Conservation (phyloP, 495 filamentous ascomycete genomes). For the Neurospora sp. region DNA sequence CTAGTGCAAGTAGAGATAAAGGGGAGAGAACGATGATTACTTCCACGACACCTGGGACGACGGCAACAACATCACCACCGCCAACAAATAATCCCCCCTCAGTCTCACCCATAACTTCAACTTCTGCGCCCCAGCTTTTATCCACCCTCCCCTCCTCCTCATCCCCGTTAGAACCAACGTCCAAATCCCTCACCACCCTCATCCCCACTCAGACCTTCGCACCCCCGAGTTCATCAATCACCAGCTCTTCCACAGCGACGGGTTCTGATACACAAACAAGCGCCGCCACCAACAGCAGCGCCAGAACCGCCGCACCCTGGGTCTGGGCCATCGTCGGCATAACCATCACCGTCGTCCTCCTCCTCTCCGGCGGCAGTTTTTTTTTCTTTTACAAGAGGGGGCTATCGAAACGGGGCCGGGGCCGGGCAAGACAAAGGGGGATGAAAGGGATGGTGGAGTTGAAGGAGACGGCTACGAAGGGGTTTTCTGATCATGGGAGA, state of each 20-base stretch:
- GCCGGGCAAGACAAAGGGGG: background rate
- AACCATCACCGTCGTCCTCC: background rate
- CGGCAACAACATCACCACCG: background rate
- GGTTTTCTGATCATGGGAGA: background rate
- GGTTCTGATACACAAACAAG: too few species aligned
- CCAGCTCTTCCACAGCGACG: too few species aligned
- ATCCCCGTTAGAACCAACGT: too few species aligned
- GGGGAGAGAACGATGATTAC: background rate
- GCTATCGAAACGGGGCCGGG: background rate
- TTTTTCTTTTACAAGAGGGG: background rate
- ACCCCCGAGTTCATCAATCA: too few species aligned
- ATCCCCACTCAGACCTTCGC: background rate
- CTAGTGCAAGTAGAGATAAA: background rate
- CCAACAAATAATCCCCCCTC: background rate
- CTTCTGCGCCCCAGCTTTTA: background rate
- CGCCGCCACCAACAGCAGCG: too few species aligned
- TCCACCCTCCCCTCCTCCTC: background rate
- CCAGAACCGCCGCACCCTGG: background rate
- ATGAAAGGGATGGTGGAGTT: background rate
- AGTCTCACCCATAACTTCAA: background rate
- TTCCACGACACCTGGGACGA: background rate
- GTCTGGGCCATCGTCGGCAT: background rate
- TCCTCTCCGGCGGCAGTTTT: background rate
- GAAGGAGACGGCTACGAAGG: background rate
- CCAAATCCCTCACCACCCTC: background rate